These are phyloP conservation scores for Urostyla sp. DNA, from an alignment of 73 alveolate genomes.

Conservation along the genomic window DNA sequence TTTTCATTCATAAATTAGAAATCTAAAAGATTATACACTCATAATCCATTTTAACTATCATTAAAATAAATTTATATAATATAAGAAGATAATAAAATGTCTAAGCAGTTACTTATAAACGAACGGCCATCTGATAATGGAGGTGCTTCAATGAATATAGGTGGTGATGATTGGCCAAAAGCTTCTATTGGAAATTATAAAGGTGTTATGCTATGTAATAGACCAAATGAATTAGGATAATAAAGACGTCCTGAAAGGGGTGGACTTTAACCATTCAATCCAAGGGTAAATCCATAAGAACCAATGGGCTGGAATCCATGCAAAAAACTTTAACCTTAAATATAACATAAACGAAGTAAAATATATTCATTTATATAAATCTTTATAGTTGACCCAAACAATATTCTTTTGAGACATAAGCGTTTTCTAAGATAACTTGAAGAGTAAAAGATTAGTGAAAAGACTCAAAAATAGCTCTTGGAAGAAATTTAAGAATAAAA, in stretches of 20 bases:
- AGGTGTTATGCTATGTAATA: conserved; percentile 95
- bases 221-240: conserved; percentile 84
- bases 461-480: conserved; percentile 62
- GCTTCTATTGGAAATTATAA: conserved; percentile 86
- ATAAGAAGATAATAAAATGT: no score
- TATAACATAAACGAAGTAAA: conserved; percentile 7
- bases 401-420: conserved; percentile 68
- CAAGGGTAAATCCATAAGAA: conserved; percentile 83
- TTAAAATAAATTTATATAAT: no score
- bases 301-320: conserved; percentile 85
- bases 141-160: conserved; percentile 14
- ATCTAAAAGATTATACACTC: no score
- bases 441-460: conserved; percentile 73
- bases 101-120: conserved; percentile 53
- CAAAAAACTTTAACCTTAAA: conserved; percentile 57
- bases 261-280: conserved; percentile 76
- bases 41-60: no score
- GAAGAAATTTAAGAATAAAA: conserved; percentile 68
- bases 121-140: conserved; percentile 38
- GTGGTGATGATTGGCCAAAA: conserved; percentile 64
- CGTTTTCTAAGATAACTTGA: conserved; percentile 71
- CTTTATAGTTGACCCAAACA: conserved; percentile 66
- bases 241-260: conserved; percentile 72
- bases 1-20: no score
- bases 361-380: not conserved